Conservation (phyloP, 192 early-diverging fungal genomes). For the Coemansia erecta region DNA sequence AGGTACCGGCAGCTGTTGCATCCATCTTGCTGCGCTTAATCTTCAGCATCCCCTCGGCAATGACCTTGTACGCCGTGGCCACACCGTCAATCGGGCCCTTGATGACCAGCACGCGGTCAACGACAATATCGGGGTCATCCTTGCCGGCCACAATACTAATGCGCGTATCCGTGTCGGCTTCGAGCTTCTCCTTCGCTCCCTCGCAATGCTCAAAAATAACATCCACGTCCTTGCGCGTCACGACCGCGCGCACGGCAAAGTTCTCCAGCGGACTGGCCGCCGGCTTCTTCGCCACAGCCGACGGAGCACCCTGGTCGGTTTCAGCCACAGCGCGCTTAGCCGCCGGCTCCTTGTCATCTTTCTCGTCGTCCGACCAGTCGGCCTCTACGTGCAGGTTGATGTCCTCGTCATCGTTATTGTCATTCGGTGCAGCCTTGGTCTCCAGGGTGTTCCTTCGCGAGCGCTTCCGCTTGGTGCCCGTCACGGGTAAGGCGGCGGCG, state of each 20-base stretch:
- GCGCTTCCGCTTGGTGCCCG: conserved; percentile 26
- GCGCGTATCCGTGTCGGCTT: conserved; percentile 15
- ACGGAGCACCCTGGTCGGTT: conserved; percentile 12
- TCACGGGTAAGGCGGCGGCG: no score
- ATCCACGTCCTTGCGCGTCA: conserved; percentile 51
- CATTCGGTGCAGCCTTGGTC: conserved; percentile 10
- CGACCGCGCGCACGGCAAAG: conserved; percentile 51
- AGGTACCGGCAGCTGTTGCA: background rate
- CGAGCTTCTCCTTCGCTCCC: conserved; percentile 21
- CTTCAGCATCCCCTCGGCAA: conserved; percentile 28
- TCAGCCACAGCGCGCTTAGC: conserved; percentile 37
- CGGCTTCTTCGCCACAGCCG: conserved; percentile 17
- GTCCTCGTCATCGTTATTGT: conserved; percentile 29
- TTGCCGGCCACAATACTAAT: conserved; percentile 42
- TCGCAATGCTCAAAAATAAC: conserved; percentile 30
- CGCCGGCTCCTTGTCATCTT: conserved; percentile 39
- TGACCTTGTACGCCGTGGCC: conserved; percentile 22
- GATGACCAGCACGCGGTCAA: conserved; percentile 49
- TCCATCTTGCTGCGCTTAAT: conserved; percentile 14
- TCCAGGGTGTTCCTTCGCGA: conserved; percentile 18
- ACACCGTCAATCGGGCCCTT: conserved; percentile 38
- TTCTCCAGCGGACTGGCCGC: conserved; percentile 14
- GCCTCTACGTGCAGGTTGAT: conserved; percentile 50
- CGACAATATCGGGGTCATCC: conserved; percentile 52
- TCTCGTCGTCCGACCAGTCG: conserved; percentile 51